These are phyloP conservation scores for Nigrograna mackinnonii DNA, from an alignment of 2,329 filamentous ascomycete species.

Conservation along the genomic window DNA sequence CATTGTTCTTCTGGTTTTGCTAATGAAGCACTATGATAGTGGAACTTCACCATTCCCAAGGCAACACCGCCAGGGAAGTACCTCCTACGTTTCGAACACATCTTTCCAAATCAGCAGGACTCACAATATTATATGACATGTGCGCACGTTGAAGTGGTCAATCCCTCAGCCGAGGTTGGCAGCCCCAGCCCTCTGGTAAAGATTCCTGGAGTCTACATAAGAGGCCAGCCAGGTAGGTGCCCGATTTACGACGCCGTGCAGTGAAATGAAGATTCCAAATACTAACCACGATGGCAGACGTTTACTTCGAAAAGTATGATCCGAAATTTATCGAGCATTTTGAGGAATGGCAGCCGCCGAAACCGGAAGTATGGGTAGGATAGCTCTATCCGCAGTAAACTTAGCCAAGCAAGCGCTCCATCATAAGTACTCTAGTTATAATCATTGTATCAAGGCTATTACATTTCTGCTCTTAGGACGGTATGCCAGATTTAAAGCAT, in stretches of 20 bases:
- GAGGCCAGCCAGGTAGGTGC: slow-evolving; percentile 1
- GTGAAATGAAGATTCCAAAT: not conserved
- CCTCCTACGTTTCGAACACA: slow-evolving; percentile 1
- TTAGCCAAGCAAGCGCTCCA: too few species aligned
- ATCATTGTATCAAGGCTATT: too few species aligned
- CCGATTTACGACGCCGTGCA: too few species aligned
- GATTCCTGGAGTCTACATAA: slow-evolving; percentile 1
- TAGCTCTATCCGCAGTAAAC: too few species aligned
- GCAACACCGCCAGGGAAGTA: slow-evolving; percentile 2
- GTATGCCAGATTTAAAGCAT: too few species aligned
- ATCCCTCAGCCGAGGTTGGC: not conserved
- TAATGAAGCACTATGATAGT: not conserved
- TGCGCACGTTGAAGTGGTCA: not conserved
- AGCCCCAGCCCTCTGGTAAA: slow-evolving; percentile 1
- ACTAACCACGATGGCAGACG: not conserved
- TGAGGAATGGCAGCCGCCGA: not conserved
- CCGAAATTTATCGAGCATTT: not conserved
- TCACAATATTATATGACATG: not conserved
- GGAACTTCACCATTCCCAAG: slow-evolving; percentile 2
- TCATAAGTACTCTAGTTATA: too few species aligned
- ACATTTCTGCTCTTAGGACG: too few species aligned
- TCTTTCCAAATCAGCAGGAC: slow-evolving; percentile 1
- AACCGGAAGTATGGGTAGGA: not conserved
- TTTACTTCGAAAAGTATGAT: not conserved
- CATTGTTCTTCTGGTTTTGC: too few species aligned